These are phyloP conservation scores for Suillus discolor DNA, from an alignment of 768 basidiomycete species.

Conservation along the genomic window DNA sequence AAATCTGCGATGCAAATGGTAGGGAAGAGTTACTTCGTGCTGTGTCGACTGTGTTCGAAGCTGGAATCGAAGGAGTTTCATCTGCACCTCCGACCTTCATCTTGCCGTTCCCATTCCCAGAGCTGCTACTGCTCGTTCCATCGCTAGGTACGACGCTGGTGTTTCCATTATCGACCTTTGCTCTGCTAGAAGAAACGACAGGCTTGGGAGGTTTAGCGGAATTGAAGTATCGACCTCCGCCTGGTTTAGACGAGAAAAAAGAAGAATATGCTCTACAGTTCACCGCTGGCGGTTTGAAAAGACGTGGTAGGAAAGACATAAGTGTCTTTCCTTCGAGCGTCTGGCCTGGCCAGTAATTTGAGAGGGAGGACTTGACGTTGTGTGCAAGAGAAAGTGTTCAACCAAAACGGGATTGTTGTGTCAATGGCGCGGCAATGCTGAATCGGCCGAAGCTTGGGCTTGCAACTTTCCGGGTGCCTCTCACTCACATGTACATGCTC, in stretches of 20 bases:
- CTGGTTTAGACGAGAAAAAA: slow-evolving; percentile 77
- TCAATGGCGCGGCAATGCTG: too few relatives aligned
- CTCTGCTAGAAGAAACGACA: slow-evolving; percentile 37
- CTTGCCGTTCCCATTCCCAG: slow-evolving; percentile 16
- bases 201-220: slow-evolving; percentile 66
- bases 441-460: neutral
- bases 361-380: slow-evolving; percentile 2
- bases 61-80: slow-evolving; percentile 26
- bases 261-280: slow-evolving; percentile 70
- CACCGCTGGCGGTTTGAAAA: slow-evolving; percentile 49
- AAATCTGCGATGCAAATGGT: slow-evolving; percentile 15
- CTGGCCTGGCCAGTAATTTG: slow-evolving; percentile 5
- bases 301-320: slow-evolving; percentile 56
- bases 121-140: slow-evolving; percentile 20
- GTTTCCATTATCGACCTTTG: slow-evolving; percentile 46
- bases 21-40: slow-evolving; percentile 23
- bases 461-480: neutral
- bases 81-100: slow-evolving; percentile 25
- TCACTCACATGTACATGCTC: neutral
- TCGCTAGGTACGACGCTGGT: slow-evolving; percentile 34
- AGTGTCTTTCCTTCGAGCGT: slow-evolving; percentile 6
- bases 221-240: slow-evolving; percentile 74
- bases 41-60: slow-evolving; percentile 16
- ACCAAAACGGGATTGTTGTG: slow-evolving; percentile 1
- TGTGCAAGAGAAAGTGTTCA: neutral